Conservation (phyloP, 2,329 filamentous ascomycete species). For the Trichoderma pleuroti region DNA sequence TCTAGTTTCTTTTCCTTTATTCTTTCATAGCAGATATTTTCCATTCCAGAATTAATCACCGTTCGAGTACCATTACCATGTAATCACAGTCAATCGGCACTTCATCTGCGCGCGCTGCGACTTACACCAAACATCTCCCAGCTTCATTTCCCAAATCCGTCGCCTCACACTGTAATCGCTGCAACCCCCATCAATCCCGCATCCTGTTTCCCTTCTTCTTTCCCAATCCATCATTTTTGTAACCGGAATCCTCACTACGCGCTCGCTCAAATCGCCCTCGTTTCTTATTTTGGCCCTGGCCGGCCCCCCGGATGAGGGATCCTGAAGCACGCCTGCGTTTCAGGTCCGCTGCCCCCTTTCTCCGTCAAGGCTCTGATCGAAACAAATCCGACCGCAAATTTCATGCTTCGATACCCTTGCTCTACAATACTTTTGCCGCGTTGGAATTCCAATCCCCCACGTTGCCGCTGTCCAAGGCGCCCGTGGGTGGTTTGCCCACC, state of each 20-base stretch:
- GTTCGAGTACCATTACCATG: background rate
- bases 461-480: background rate
- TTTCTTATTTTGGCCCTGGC: background rate
- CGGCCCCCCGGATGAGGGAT: background rate
- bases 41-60: background rate
- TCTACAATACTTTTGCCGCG: background rate
- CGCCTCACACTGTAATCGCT: background rate
- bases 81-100: background rate
- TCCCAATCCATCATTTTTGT: background rate
- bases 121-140: background rate
- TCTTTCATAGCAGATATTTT: background rate
- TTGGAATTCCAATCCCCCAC: background rate
- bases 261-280: background rate
- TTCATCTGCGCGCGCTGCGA: background rate
- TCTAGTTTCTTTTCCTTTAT: background rate
- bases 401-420: background rate
- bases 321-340: slow-evolving; percentile 26
- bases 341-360: slow-evolving; percentile 15
- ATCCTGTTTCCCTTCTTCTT: background rate
- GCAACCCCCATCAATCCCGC: background rate
- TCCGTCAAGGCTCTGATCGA: slow-evolving; percentile 9
- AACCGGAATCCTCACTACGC: slow-evolving; percentile 7
- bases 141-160: background rate
- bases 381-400: background rate
- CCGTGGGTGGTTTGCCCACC: background rate